Evolutionary conservation across 345 rosid genomes (phyloP).

Genomic region (Salix dunnii): DNA sequence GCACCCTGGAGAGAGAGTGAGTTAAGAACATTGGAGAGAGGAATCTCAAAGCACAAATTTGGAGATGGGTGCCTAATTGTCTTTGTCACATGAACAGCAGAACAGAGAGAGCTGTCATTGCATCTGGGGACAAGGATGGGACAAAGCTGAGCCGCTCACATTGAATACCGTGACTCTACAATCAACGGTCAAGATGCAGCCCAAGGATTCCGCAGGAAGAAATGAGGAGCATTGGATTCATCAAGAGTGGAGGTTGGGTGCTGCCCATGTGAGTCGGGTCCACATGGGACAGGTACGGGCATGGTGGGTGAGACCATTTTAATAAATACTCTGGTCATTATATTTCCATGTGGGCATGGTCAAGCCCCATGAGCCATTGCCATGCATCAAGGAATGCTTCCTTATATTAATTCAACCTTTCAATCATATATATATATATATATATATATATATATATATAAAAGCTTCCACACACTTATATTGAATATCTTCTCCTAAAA

Average conservation of each 20-base stretch:
- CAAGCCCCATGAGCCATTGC: conserved; percentile 6
- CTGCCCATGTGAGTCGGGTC: conserved; percentile 35
- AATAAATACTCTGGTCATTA: neutral
- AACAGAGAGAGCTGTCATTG: conserved; percentile 28
- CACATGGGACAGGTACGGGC: conserved; percentile 38
- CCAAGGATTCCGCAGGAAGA: neutral
- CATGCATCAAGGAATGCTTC: neutral
- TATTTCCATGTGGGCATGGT: conserved; percentile 5
- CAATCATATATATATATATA: neutral
- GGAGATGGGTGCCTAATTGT: conserved; percentile 25
- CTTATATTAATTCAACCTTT: neutral
- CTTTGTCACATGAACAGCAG: conserved; percentile 37
- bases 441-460: too few species aligned
- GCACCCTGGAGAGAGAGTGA: conserved; percentile 3
- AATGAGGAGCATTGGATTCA: conserved; percentile 26
- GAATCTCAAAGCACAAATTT: conserved; percentile 13
- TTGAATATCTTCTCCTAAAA: too few species aligned
- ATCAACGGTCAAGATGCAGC: conserved; percentile 20
- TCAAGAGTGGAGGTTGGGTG: neutral
- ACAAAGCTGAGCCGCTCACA: conserved; percentile 36
- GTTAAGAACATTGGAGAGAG: neutral
- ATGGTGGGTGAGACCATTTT: neutral
- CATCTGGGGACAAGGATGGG: conserved; percentile 40
- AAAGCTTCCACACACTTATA: too few species aligned
- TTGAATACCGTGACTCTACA: conserved; percentile 22